These are phyloP conservation scores for Lotus japonicus DNA, from an alignment of 306 rosid species.

Conservation along the genomic window DNA sequence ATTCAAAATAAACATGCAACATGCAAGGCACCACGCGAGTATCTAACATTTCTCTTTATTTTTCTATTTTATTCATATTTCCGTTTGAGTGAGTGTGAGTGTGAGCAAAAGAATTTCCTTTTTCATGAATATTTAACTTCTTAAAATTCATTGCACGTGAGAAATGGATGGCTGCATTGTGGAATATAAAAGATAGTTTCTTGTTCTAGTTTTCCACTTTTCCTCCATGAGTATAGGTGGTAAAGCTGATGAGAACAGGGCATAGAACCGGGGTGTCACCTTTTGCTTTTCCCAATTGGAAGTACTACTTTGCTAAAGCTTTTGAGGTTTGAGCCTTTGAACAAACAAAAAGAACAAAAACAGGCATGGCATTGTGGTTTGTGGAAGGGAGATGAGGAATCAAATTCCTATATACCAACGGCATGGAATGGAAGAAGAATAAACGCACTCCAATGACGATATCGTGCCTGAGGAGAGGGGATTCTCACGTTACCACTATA, in stretches of 20 bases:
- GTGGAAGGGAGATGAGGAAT: slow-evolving; percentile 28
- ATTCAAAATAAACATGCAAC: too few species aligned
- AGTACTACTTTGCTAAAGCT: slow-evolving; percentile 12
- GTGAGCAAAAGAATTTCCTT: too few species aligned
- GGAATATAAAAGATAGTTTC: too few species aligned
- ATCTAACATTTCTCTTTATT: too few species aligned
- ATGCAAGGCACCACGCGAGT: too few species aligned
- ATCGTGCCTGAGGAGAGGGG: slow-evolving; percentile 20
- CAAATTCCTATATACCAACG: slow-evolving; percentile 36
- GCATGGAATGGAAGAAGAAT: slow-evolving; percentile 41
- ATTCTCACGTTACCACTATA: slow-evolving; percentile 31
- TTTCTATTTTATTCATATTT: too few species aligned
- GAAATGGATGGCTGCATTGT: too few species aligned
- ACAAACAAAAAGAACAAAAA: neutral
- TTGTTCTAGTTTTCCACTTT: too few species aligned
- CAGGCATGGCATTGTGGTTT: slow-evolving; percentile 25
- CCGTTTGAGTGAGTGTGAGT: too few species aligned
- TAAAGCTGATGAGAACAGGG: slow-evolving; percentile 23
- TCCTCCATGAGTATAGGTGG: neutral
- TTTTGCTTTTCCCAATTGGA: slow-evolving; percentile 40
- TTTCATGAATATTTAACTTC: too few species aligned
- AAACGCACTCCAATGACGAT: slow-evolving; percentile 74
- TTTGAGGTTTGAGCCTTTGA: neutral
- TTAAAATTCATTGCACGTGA: too few species aligned
- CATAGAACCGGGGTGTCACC: slow-evolving; percentile 35